Evolutionary conservation across 1,284 basidiomycete species (phyloP), one percentile per base, ranked within the genome.

Genomic region (Sporisorium iseilematis-ciliati): DNA sequence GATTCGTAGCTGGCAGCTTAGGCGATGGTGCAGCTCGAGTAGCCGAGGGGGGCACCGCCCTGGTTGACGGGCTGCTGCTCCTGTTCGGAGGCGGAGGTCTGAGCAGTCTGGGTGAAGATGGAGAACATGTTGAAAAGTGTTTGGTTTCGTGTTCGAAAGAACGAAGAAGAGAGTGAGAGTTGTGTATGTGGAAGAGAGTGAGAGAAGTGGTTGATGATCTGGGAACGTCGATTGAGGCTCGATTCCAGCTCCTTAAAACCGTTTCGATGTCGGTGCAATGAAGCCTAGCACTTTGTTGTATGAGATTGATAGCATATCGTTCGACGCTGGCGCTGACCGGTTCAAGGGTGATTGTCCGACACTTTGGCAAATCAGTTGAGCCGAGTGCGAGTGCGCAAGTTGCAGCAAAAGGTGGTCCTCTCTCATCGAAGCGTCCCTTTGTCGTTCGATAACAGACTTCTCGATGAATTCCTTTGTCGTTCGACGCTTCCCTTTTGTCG

Each of bases 31-130:
- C 68, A 65, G 40, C 51, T 43, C 10, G 62, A 61, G 62, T 70
- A 70, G 53, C 67, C 67, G 20, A 45, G 21, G 29, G 42, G 57
- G 31, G 48, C 33, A 35, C 53, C 60, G 33, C 60, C 60, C n/a
- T 50, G 29, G 42, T 57, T 23, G 42, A 42, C 43, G 43, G 61
- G 61, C 5, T 48, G 6, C 38, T 49, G 23, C 58, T 65, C 58
- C 41, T 58, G 33, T 63, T 71, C 62, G 8, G 68, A 38, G 31
- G 59, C 63, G 41, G 62, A 65, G 51, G 57, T 64, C 57, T 65
- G 61, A 46, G 59, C 43, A 20, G 57, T 48, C 67, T 70, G 67
- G 43, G 53, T 31, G 50, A 71, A 71, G 58, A 65, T 65, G 55
- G 68, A 61, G 55, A 71, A 55, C 68, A 71, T 71, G 54, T 38